Conservation (phyloP, 2,329 filamentous ascomycete genomes). For the Fusarium udum region DNA sequence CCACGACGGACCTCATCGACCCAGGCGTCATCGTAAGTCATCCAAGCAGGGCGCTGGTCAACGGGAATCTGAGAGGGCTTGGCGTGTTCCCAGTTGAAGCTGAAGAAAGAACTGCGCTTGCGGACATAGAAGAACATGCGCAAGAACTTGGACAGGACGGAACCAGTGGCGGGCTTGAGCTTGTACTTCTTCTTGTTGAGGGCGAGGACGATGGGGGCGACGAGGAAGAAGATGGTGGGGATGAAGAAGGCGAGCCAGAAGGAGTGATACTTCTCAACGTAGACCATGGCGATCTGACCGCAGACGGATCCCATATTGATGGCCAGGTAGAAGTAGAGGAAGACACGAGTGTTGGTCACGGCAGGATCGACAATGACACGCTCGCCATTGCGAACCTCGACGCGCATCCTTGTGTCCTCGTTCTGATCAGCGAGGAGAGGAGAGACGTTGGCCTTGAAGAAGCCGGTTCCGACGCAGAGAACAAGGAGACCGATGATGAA, state of each 20-base stretch:
- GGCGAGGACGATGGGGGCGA: slow-evolving; percentile 69
- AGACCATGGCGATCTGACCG: slow-evolving; percentile 71
- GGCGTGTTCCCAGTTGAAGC: slow-evolving; percentile 72
- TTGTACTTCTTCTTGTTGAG: slow-evolving; percentile 70
- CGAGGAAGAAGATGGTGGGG: slow-evolving; percentile 71
- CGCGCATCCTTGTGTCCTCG: slow-evolving; percentile 64
- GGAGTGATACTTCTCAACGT: slow-evolving; percentile 78
- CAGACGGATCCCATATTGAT: slow-evolving; percentile 73
- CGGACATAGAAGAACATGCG: slow-evolving; percentile 68
- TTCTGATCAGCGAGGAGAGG: slow-evolving; percentile 78
- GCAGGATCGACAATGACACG: slow-evolving; percentile 77
- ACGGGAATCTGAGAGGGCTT: slow-evolving; percentile 72
- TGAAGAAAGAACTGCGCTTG: slow-evolving; percentile 73
- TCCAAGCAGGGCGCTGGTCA: slow-evolving; percentile 71
- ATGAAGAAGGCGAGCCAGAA: slow-evolving; percentile 78
- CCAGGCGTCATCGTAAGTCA: slow-evolving; percentile 86
- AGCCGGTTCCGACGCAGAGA: slow-evolving; percentile 73
- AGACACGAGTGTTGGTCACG: slow-evolving; percentile 73
- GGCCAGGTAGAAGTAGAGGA: slow-evolving; percentile 66
- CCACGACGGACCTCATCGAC: slow-evolving; percentile 81
- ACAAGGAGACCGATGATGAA: slow-evolving; percentile 72
- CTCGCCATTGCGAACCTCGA: slow-evolving; percentile 67
- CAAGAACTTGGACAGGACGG: slow-evolving; percentile 74
- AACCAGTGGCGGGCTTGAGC: slow-evolving; percentile 73
- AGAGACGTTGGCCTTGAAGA: slow-evolving; percentile 84